Percentiles rank a stretch among this genome's conserved stretches.
Evolutionary conservation across 192 early-diverging fungal species (phyloP).

Genomic region (Coemansia biformis): DNA sequence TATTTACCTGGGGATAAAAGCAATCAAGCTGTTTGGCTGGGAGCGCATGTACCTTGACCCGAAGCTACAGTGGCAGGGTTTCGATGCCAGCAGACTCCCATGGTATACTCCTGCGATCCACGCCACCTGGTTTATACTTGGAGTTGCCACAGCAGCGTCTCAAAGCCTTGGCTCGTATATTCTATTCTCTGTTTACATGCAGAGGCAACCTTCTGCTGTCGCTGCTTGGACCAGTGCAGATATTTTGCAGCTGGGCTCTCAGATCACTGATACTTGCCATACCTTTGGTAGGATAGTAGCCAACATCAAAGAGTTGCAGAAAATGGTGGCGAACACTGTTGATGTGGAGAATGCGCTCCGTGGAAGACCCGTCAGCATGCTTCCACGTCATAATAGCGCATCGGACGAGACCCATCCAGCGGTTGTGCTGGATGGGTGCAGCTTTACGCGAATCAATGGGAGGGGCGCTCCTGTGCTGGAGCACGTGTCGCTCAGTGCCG

Average conservation of each 20-base stretch:
- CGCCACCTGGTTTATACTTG: constrained; percentile 7
- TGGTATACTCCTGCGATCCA: constrained; percentile 33
- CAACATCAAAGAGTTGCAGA: constrained; percentile 2
- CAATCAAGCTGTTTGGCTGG: constrained; percentile 47
- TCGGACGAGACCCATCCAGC: neutral
- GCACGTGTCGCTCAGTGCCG: constrained; percentile 51
- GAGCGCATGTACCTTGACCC: constrained; percentile 35
- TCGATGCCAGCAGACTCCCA: constrained; percentile 3
- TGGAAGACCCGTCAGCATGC: neutral
- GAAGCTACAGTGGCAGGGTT: constrained; percentile 5
- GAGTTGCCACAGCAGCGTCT: constrained; percentile 3
- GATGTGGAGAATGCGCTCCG: constrained; percentile 14
- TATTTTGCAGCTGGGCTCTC: constrained; percentile 19
- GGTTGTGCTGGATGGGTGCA: constrained; percentile 17
- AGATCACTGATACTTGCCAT: constrained; percentile 5
- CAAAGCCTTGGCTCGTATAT: constrained; percentile 16
- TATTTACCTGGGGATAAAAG: constrained; percentile 20
- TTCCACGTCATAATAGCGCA: too few species aligned
- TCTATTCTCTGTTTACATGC: constrained; percentile 13
- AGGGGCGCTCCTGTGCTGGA: constrained; percentile 3
- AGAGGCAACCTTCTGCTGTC: neutral
- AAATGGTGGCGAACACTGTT: constrained; percentile 5
- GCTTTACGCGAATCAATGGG: constrained; percentile 19
- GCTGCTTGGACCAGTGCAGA: constrained; percentile 17
- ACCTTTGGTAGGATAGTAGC: too few species aligned